A percentile compares a stretch with the other conserved stretches of the same genome.
Conservation (phyloP, 2,329 filamentous ascomycete species). For the Lithohypha guttulata region DNA sequence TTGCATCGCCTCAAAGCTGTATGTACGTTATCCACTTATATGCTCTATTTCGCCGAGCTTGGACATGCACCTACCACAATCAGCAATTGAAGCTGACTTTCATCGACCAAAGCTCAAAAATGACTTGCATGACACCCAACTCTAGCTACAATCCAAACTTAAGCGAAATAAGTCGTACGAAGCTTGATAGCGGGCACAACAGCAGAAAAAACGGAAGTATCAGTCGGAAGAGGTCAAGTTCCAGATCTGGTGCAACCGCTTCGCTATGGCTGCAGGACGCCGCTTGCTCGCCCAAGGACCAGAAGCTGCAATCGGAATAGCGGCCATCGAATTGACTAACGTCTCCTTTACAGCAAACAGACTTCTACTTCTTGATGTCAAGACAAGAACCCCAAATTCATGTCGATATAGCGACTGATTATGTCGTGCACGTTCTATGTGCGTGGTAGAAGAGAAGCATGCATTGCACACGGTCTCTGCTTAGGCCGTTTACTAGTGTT, state of each 20-base stretch:
- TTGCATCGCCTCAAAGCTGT: background rate
- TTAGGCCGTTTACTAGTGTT: too few relatives aligned
- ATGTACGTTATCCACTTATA: too few relatives aligned
- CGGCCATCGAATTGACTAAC: background rate
- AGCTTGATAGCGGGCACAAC: constrained; percentile 4
- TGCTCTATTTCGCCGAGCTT: too few relatives aligned
- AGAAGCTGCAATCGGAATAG: background rate
- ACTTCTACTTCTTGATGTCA: too few relatives aligned
- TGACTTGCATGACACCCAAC: constrained; percentile 7
- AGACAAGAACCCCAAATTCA: too few relatives aligned
- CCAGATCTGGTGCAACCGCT: background rate
- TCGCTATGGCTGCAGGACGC: background rate
- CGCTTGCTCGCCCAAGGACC: background rate
- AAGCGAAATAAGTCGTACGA: constrained; percentile 9
- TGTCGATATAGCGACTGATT: too few relatives aligned
- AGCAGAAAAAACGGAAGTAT: background rate
- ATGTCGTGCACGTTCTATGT: too few relatives aligned
- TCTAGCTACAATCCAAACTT: background rate
- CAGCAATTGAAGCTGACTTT: background rate
- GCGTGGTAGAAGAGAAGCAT: too few relatives aligned
- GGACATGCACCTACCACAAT: constrained; percentile 2
- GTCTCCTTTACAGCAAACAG: background rate
- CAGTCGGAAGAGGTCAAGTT: background rate
- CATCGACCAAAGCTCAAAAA: background rate
- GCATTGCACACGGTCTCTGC: too few relatives aligned